phyloP scores from a whole-genome alignment of 371 early-diverging fungal genomes.

The Mortierella sp. region DNA sequence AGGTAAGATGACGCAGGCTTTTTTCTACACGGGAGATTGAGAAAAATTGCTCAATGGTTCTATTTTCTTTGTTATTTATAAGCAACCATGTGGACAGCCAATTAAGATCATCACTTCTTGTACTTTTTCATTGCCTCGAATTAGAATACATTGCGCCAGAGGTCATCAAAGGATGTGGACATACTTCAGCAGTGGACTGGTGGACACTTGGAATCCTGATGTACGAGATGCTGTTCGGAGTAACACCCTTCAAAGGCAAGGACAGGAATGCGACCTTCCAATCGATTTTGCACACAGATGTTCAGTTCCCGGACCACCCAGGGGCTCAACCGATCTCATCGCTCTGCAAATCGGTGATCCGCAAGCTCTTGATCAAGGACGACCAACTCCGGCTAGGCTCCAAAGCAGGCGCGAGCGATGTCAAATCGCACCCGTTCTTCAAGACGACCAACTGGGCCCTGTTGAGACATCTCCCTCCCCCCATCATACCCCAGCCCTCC shows the following conservation, averaged over 20 bases:
- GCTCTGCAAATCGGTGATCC: constrained; percentile 81
- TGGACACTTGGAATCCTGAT: constrained; percentile 99
- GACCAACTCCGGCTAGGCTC: constrained; percentile 91
- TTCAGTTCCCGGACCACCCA: constrained; percentile 78
- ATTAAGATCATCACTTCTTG: background rate
- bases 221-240: constrained; percentile 97
- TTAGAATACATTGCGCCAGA: constrained; percentile 97
- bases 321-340: constrained; percentile 65
- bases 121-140: constrained; percentile 2
- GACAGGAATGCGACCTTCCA: constrained; percentile 90
- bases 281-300: constrained; percentile 86
- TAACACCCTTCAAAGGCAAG: constrained; percentile 95
- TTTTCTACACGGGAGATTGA: background rate
- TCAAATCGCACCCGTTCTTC: constrained; percentile 95
- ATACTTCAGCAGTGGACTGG: constrained; percentile 96
- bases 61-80: constrained; percentile 1
- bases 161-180: constrained; percentile 92
- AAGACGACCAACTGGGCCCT: constrained; percentile 94
- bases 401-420: constrained; percentile 93
- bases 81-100: background rate
- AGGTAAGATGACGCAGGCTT: constrained; percentile 55
- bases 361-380: constrained; percentile 89
- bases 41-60: constrained; percentile 9
- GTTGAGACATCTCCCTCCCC: constrained; percentile 87
- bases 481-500: constrained; percentile 87